Conservation (phyloP, 306 rosid genomes). For the Cyclanthera cordifolia region DNA sequence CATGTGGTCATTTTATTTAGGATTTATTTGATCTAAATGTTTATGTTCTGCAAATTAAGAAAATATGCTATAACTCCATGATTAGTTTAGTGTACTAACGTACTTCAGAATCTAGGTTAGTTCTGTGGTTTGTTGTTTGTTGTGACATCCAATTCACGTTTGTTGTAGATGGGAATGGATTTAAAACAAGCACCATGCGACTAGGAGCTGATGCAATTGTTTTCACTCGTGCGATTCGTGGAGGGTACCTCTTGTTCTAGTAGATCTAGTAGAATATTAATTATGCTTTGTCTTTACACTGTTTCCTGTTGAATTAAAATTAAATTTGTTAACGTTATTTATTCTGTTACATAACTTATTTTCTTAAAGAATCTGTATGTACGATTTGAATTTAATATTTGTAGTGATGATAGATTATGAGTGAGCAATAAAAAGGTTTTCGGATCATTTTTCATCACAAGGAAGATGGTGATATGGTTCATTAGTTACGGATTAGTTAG, state of each 20-base stretch:
- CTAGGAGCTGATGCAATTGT: slow-evolving; percentile 89
- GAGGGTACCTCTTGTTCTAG: slow-evolving; percentile 34
- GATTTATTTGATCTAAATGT: background rate
- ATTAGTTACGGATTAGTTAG: no score
- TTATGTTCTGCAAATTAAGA: background rate
- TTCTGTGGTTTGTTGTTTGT: background rate
- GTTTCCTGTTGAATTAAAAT: background rate
- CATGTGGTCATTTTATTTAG: background rate
- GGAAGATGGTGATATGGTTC: no score
- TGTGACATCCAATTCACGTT: background rate
- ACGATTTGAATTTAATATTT: background rate
- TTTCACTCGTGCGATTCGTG: slow-evolving; percentile 51
- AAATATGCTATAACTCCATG: background rate
- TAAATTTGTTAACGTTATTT: background rate
- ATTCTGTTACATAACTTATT: background rate
- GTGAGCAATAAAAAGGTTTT: background rate
- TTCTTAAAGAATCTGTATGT: background rate
- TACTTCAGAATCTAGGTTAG: background rate
- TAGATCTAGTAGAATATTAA: background rate
- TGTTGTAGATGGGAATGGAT: slow-evolving; percentile 90
- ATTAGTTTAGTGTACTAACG: background rate
- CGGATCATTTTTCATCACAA: background rate
- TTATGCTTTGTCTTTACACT: background rate
- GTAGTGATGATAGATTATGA: background rate
- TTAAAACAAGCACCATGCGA: slow-evolving; percentile 96